Base-by-base conservation (phyloP, 2,329 filamentous ascomycete species). In the Leptographium flavum region DNA sequence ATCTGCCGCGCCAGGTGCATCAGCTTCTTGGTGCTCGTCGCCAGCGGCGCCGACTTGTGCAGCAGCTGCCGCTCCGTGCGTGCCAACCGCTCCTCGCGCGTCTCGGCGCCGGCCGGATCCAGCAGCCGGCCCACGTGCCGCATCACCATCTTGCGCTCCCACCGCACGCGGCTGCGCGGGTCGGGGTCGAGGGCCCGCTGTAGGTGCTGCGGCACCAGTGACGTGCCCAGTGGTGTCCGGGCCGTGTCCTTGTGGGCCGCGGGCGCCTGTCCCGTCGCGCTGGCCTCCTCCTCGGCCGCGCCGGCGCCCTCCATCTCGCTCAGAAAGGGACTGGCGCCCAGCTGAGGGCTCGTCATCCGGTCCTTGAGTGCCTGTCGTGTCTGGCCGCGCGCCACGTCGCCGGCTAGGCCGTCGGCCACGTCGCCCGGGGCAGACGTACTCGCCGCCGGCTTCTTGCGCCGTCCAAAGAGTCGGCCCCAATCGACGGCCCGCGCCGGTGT, bases 1-100 rank as follows among this genome's bases (percentile, higher is more conserved):
- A 98, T 92, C 66, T 96, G 92, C 45, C 83, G 78, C 22, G 90
- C 81, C 42, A 98, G 67, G 55, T 84, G 81, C 43, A 82, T 80
- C 45, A 98, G 72, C 69, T 98, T 98, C 77, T 98, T 98, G 52
- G 85, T 70, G 41, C 80, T 87, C 3, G 92, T 95, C 56, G 87
- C 81, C 59, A 95, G 74, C 53, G 76, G 74, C 39, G 81, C 73
- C 50, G 80, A 87, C 62, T 80, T 80, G 60, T 67, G 68, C 23
- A 62, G 52, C 49, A 71, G 57, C 54, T 72, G 59, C 48, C 74
- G 68, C 62, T 81, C 77, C 9, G 70, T 68, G 53, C 80, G 77
- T 57, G 76, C 74, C 49, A 95, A 74, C 45, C 74, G 69, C 55
- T 87, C 75, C 42, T 73, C 68, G 50, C 75, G 76, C 17, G 77